phyloP scores from a whole-genome alignment of 805 yeast genomes.

The Myxozyma kluyveri region DNA sequence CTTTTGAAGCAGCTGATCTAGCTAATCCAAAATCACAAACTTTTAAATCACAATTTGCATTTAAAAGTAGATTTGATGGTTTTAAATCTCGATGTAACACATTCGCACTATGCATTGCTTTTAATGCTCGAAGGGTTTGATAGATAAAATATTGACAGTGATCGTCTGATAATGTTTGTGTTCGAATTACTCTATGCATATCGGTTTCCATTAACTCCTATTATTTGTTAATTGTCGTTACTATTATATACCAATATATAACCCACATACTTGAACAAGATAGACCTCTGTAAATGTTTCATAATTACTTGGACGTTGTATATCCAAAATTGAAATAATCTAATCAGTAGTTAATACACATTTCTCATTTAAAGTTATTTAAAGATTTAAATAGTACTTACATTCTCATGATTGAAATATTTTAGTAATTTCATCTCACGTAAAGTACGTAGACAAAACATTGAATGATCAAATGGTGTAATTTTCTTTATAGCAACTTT shows the following conservation, averaged over 20 bases:
- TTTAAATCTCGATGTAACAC: constrained; percentile 91
- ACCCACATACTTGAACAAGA: constrained; percentile 42
- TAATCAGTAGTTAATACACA: background rate
- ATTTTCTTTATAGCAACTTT: constrained; percentile 95
- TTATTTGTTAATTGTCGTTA: constrained; percentile 33
- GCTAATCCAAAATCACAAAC: constrained; percentile 95
- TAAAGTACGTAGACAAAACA: constrained; percentile 84
- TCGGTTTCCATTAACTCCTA: constrained; percentile 90
- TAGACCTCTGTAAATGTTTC: constrained; percentile 84
- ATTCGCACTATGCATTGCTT: constrained; percentile 89
- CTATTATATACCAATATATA: background rate
- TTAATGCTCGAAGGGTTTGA: constrained; percentile 85
- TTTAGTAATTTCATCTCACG: constrained; percentile 84
- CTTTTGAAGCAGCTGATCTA: constrained; percentile 53
- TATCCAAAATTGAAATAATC: constrained; percentile 82
- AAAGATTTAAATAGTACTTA: constrained; percentile 1
- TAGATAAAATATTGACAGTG: constrained; percentile 92
- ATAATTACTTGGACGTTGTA: constrained; percentile 75
- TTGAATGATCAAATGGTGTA: constrained; percentile 83
- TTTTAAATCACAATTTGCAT: constrained; percentile 90
- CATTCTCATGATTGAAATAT: constrained; percentile 88
- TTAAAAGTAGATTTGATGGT: constrained; percentile 80
- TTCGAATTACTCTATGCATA: constrained; percentile 72
- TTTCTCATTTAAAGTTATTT: background rate
- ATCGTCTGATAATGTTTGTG: constrained; percentile 83